Evolutionary conservation across 805 yeast species (phyloP), one percentile per base, ranked within the genome.

Genomic region (Cyberlindnera meyerae): DNA sequence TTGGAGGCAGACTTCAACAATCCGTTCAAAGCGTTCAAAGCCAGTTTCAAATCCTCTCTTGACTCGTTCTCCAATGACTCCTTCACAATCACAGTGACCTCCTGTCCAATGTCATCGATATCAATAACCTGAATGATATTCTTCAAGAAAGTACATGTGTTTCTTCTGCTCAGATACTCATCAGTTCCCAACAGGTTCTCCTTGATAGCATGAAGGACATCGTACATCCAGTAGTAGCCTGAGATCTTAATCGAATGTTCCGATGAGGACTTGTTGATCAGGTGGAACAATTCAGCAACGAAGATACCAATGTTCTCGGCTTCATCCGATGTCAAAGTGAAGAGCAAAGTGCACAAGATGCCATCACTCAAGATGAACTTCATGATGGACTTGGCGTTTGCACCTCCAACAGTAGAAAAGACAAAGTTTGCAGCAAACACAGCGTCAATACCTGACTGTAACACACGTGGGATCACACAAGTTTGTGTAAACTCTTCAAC

Each of bases 401-500:
- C 68, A 1, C 57, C 43, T 0, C 61, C 54, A 37, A 79, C 75
- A 14, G 78, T 48, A 29, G 66, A 61, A 39, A 75, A 69, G 8
- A 87, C 44, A 51, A 88, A 85, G 37, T 68, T 66, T 0, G 83
- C 75, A 24, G 78, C 60, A 53, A 63, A 89, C 0, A 82, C 65
- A 0, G 96, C 95, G 61, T 88, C 97, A 44, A 80, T 73, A 0
- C 94, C 77, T 0, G 96, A 84, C 45, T 82, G 87, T 2, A 82
- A 57, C 4, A 79, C 70, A 45, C 97, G 67, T 9, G 96, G 96
- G 11, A 88, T 58, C 6, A 86, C 48, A 57, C 96, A 86, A 36
- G 60, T 56, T 42, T 80, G 79, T 24, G 86, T 52, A 32, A 86
- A 73, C 1, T 52, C 33, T 20, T 45, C 44, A 11, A 61, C 45